Percentiles rank a stretch among this genome's conserved stretches.
Conservation (phyloP, 495 filamentous ascomycete species). For the Viridothelium virens region DNA sequence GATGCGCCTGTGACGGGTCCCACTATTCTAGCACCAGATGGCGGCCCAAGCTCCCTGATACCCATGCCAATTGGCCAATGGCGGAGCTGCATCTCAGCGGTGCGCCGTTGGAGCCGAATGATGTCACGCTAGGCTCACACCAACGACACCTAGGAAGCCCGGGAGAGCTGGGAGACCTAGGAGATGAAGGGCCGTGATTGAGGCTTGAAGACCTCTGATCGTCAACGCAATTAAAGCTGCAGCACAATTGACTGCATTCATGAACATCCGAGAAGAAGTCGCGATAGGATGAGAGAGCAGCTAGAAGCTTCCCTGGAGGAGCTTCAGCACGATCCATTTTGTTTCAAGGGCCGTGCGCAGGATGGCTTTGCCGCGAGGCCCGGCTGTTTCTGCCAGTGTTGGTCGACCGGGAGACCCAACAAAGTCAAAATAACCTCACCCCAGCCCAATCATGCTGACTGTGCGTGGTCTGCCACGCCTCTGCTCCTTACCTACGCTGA, state of each 20-base stretch:
- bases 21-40: background rate
- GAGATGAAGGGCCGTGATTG: too few relatives aligned
- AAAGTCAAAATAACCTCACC: background rate
- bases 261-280: too few relatives aligned
- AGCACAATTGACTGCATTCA: too few relatives aligned
- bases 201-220: background rate
- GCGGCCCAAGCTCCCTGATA: conserved; percentile 10
- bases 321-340: background rate
- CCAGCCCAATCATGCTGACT: conserved; percentile 2
- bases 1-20: too few relatives aligned
- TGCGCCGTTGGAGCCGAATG: conserved; percentile 8
- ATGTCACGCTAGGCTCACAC: conserved; percentile 8
- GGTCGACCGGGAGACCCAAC: conserved; percentile 7
- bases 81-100: background rate
- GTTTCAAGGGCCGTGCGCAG: background rate
- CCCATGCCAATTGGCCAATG: conserved; percentile 7
- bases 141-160: background rate
- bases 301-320: background rate
- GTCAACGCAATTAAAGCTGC: background rate
- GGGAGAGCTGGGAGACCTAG: too few relatives aligned
- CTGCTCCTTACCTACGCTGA: background rate
- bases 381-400: conserved; percentile 8
- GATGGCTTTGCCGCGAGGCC: background rate
- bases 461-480: background rate
- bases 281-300: too few relatives aligned